A percentile compares a stretch with the other conserved stretches of the same genome.
phyloP scores from a whole-genome alignment of 345 rosid species.

The Combretum micranthum region DNA sequence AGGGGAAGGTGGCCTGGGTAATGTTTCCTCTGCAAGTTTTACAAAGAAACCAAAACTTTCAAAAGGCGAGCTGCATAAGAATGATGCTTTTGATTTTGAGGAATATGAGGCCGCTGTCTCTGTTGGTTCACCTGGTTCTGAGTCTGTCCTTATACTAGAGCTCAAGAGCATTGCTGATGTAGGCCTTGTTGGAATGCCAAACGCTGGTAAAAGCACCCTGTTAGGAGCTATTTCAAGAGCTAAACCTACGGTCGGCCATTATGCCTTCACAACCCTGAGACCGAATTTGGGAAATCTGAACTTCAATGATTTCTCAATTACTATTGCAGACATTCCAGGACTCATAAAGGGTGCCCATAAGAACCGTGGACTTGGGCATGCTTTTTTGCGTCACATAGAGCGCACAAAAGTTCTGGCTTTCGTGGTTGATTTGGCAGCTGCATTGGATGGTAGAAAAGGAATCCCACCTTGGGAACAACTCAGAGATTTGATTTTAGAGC shows the following conservation, averaged over 20 bases:
- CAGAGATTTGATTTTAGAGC: constrained; percentile 68
- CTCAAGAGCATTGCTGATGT: constrained; percentile 96
- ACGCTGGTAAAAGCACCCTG: constrained; percentile 93
- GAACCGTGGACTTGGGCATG: constrained; percentile 84
- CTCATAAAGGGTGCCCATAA: constrained; percentile 85
- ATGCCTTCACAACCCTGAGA: constrained; percentile 82
- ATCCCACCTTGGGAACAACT: constrained; percentile 82
- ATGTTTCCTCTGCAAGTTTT: constrained; percentile 32
- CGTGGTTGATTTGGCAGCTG: constrained; percentile 79
- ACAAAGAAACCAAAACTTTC: constrained; percentile 28
- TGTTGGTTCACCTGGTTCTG: constrained; percentile 60
- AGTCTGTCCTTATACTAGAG: constrained; percentile 59
- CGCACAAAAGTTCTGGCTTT: constrained; percentile 92
- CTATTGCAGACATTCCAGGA: constrained; percentile 95
- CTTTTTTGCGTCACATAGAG: constrained; percentile 86
- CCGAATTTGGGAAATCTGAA: constrained; percentile 84
- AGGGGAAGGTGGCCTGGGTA: constrained; percentile 89
- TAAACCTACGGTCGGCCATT: constrained; percentile 73
- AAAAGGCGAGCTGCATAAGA: constrained; percentile 11
- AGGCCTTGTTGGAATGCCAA: constrained; percentile 97
- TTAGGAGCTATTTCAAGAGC: constrained; percentile 83
- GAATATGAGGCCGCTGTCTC: constrained; percentile 28
- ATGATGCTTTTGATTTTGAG: constrained; percentile 17
- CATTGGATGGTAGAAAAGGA: constrained; percentile 62
- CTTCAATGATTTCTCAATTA: constrained; percentile 70